A percentile compares a stretch with the other conserved stretches of the same genome.
Evolutionary conservation across 805 yeast genomes (phyloP).

Genomic region (Cyberlindnera bimundalis): DNA sequence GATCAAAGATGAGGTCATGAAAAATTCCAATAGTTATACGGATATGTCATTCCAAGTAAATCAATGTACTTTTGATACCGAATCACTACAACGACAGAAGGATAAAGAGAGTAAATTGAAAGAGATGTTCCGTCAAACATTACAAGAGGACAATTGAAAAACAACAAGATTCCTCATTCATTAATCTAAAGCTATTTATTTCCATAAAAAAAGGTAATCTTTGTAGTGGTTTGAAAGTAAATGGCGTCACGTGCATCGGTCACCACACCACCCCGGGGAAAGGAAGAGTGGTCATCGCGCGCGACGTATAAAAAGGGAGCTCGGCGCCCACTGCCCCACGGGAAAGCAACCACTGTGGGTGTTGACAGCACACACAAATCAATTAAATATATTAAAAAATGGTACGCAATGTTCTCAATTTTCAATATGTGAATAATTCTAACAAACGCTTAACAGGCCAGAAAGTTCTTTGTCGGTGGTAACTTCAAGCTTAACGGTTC

Average conservation of each 20-base stretch:
- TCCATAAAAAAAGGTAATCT: no score
- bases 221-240: no score
- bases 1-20: slow-evolving; percentile 22
- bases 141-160: slow-evolving; percentile 8
- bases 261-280: no score
- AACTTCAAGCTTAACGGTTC: slow-evolving; percentile 99
- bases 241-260: no score
- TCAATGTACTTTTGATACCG: slow-evolving; percentile 16
- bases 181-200: no score
- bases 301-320: neutral
- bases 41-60: slow-evolving; percentile 13
- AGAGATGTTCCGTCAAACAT: slow-evolving; percentile 34
- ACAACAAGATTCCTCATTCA: no score
- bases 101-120: slow-evolving; percentile 41
- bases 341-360: no score
- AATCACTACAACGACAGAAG: slow-evolving; percentile 27
- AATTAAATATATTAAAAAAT: neutral
- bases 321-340: neutral
- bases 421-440: neutral
- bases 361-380: neutral
- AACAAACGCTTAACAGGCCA: slow-evolving; percentile 46
- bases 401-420: neutral
- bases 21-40: slow-evolving; percentile 26
- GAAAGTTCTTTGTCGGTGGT: slow-evolving; percentile 97
- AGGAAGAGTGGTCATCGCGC: no score